Percentiles rank a stretch among this genome's conserved stretches.
These are phyloP conservation scores for Geotrichum fermentans DNA, from an alignment of 1,139 yeast genomes.

Conservation along the genomic window DNA sequence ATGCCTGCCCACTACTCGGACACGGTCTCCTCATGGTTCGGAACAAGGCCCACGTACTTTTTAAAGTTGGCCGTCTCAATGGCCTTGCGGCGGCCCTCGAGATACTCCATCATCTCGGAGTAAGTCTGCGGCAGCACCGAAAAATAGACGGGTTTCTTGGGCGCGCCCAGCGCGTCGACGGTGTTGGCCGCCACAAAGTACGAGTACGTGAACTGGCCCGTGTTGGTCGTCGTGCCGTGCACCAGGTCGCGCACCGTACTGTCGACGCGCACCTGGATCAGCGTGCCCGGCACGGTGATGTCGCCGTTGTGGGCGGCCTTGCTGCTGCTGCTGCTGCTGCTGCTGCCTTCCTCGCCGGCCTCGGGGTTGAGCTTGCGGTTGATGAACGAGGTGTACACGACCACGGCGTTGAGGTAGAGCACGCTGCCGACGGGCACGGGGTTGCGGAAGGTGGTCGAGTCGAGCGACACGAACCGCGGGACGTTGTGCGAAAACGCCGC, in stretches of 20 bases:
- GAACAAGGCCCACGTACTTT: constrained; percentile 16
- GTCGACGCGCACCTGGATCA: constrained; percentile 84
- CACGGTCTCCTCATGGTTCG: constrained; percentile 13
- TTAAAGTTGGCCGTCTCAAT: constrained; percentile 64
- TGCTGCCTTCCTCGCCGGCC: constrained; percentile 14
- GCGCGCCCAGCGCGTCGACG: constrained; percentile 34
- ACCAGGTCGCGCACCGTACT: constrained; percentile 68
- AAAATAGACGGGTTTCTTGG: constrained; percentile 42
- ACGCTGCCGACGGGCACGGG: constrained; percentile 96
- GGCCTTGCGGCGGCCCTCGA: constrained; percentile 88
- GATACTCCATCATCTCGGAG: constrained; percentile 85
- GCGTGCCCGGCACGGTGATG: constrained; percentile 67
- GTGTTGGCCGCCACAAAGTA: constrained; percentile 63
- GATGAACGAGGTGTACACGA: constrained; percentile 59
- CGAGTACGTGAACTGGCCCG: constrained; percentile 84
- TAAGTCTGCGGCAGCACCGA: constrained; percentile 84
- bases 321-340: constrained; percentile 1
- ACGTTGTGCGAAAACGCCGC: constrained; percentile 80
- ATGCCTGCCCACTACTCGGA: constrained; percentile 17
- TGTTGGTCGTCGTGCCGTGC: constrained; percentile 55
- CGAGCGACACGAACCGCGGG: constrained; percentile 84
- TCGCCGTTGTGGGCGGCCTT: constrained; percentile 14
- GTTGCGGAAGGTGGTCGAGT: constrained; percentile 82
- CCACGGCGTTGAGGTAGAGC: constrained; percentile 70
- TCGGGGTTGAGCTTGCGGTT: constrained; percentile 23